Percentiles rank a stretch among this genome's conserved stretches.
Conservation (phyloP, 176 grass and related monocot genomes). For the Rhipidocladum racemiflorum region DNA sequence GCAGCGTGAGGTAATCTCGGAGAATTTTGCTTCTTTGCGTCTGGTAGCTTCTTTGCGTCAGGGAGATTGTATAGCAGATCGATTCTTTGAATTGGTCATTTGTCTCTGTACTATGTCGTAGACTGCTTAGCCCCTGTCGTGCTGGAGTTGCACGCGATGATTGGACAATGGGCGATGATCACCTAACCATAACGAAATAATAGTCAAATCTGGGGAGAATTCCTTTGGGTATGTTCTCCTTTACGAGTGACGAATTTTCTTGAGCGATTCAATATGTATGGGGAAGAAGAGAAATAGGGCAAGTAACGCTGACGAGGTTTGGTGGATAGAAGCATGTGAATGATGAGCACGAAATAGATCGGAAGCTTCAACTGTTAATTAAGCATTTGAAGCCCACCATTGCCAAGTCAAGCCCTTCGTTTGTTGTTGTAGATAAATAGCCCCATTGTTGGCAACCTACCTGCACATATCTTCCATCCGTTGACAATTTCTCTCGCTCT, state of each 20-base stretch:
- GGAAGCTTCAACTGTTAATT: constrained; percentile 4
- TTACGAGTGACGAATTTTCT: background rate
- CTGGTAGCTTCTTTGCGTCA: background rate
- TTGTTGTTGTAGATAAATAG: constrained; percentile 3
- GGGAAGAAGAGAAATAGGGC: background rate
- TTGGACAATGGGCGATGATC: background rate
- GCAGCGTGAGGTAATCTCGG: background rate
- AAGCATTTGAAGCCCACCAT: background rate
- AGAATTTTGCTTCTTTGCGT: background rate
- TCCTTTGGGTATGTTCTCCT: background rate
- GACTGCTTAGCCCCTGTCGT: background rate
- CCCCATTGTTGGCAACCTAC: background rate
- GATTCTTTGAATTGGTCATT: background rate
- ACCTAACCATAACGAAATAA: constrained; percentile 32
- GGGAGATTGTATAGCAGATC: background rate
- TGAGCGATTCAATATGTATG: background rate
- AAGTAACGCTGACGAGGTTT: constrained; percentile 20
- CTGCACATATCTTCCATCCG: background rate
- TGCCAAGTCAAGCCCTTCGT: constrained; percentile 1
- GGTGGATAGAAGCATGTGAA: constrained; percentile 20
- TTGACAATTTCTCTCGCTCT: background rate
- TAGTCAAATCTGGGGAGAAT: background rate
- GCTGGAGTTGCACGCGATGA: background rate
- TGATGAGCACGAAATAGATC: background rate
- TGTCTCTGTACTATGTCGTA: background rate